A percentile compares a stretch with the other conserved stretches of the same genome.
These are phyloP conservation scores for Pythium plurisporium DNA, from an alignment of 352 stramenopile genomes.

Conservation along the genomic window DNA sequence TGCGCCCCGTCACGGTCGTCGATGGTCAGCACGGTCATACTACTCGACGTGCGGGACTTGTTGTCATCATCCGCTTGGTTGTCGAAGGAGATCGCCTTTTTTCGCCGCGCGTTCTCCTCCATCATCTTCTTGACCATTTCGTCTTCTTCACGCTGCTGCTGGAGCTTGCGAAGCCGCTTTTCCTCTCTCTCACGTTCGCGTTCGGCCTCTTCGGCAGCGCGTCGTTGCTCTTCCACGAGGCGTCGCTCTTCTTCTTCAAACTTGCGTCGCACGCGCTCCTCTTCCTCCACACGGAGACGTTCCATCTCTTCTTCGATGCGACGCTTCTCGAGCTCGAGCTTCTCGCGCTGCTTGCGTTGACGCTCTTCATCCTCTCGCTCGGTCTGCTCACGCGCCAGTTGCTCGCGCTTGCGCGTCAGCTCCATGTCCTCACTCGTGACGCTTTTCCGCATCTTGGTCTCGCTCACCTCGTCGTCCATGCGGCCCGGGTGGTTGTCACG, in stretches of 20 bases:
- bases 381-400: neutral
- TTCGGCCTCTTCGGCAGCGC: conserved; percentile 1
- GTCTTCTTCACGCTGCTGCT: conserved; percentile 13
- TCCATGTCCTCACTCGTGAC: neutral
- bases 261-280: conserved; percentile 13
- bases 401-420: too few species aligned
- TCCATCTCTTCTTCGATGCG: conserved; percentile 21
- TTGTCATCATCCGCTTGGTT: neutral
- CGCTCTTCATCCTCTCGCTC: conserved; percentile 4
- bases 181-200: conserved; percentile 13
- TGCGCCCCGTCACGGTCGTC: neutral
- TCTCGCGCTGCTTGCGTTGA: conserved; percentile 13
- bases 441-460: conserved; percentile 2
- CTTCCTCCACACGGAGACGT: conserved; percentile 7
- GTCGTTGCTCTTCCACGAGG: conserved; percentile 1
- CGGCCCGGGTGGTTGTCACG: conserved; percentile 8
- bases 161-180: conserved; percentile 3
- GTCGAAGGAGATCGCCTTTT: conserved; percentile 5
- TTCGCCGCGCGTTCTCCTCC: conserved; percentile 1
- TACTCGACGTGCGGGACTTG: conserved; percentile 6
- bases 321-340: conserved; percentile 16
- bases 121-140: conserved; percentile 2
- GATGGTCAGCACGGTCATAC: neutral
- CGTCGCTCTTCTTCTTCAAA: conserved; percentile 19
- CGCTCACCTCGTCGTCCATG: neutral